These are phyloP conservation scores for Aspergillus homomorphus DNA, from an alignment of 495 filamentous ascomycete species.

Conservation along the genomic window DNA sequence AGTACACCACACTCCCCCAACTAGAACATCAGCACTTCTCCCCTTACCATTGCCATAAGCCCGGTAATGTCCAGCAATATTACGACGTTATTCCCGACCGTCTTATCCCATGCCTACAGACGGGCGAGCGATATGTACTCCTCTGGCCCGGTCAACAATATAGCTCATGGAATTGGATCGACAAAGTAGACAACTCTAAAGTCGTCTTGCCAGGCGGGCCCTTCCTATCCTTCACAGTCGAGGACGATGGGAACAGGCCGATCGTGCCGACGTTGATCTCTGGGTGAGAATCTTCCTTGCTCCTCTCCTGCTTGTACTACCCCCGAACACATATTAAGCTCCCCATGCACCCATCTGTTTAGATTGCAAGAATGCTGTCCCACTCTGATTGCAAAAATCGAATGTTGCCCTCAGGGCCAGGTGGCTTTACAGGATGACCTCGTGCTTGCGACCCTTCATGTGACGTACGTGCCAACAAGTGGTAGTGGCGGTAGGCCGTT, in stretches of 20 bases:
- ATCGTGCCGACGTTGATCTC: no score
- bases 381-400: neutral
- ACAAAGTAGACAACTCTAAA: no score
- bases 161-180: neutral
- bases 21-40: neutral
- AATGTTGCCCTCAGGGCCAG: neutral
- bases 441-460: neutral
- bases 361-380: neutral
- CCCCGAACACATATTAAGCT: no score
- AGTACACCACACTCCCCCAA: neutral
- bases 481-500: neutral
- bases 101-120: neutral
- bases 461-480: neutral
- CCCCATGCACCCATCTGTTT: no score
- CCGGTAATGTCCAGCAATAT: neutral
- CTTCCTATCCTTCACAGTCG: neutral
- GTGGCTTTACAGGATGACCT: neutral
- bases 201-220: neutral
- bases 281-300: no score
- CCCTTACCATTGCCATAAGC: neutral
- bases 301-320: no score
- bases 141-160: neutral
- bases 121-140: neutral
- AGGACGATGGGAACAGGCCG: neutral
- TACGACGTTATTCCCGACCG: neutral